Evolutionary conservation across 768 basidiomycete species (phyloP), one percentile per base, ranked within the genome.

Genomic region (Boletus tomentosulus): DNA sequence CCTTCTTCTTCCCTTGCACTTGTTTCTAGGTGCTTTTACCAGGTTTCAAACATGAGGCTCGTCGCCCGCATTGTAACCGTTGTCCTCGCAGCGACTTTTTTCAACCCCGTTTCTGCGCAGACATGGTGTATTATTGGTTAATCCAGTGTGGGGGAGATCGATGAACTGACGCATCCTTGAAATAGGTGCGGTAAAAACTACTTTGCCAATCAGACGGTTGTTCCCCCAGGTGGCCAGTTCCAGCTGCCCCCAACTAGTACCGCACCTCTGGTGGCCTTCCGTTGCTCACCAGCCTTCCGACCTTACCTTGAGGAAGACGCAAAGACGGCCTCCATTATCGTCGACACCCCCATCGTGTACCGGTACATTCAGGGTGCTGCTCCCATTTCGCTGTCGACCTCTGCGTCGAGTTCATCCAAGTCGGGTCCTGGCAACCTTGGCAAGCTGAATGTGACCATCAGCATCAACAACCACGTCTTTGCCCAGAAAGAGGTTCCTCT

Each of bases 131-230:
- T 33, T 4, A 22, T 10, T 3, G 22, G 10, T 22, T 1, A 15
- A 34, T 34, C 12, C 12, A 11, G 31, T 33, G 19, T 2, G 3
- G 33, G 33, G 13, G 4, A 13, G 33, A 12, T 13, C 13, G 11
- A 2, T 27, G 28, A 31, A 11, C 27, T 31, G 22, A 46, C 13
- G 6, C n/a, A 11, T 27, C 42, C 10, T 28, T 19, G 19, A 1
- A 22, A 42, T 30, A 81, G 81, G 78, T 81, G 79, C 44, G 78
- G 77, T 39, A 80, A 81, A 63, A 73, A 79, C 57, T 81, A 67
- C 60, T 74, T 74, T 69, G 34, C 67, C 7, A 68, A 69, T 24
- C 65, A 76, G 50, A 69, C 74, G 1, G 65, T 76, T 6, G 71
- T 76, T 16, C 72, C 73, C 1, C 78, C 80, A 0, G 78, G 76